Conservation (phyloP, 2,329 filamentous ascomycete species). For the Monosporascus sp. region DNA sequence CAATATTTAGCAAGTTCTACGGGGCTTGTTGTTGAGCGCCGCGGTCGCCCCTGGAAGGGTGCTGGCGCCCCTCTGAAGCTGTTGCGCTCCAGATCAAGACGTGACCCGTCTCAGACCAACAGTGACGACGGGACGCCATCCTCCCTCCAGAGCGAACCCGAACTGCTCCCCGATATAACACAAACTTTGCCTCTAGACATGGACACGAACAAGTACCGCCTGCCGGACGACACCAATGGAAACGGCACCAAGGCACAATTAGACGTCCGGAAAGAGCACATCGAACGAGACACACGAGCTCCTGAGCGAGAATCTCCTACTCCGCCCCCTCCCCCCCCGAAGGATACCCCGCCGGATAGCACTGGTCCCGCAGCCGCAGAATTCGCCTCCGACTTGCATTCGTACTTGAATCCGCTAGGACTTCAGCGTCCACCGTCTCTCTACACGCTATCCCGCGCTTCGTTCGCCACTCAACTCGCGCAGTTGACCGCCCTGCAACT, state of each 20-base stretch:
- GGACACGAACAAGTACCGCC: slow-evolving; percentile 69
- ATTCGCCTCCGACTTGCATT: slow-evolving; percentile 46
- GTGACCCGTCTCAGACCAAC: slow-evolving; percentile 21
- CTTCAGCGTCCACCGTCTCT: slow-evolving; percentile 75
- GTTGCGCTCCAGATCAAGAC: slow-evolving; percentile 25
- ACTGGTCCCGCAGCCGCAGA: slow-evolving; percentile 31
- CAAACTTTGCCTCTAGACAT: slow-evolving; percentile 50
- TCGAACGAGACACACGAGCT: slow-evolving; percentile 44
- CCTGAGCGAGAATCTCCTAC: slow-evolving; percentile 29
- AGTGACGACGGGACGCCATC: slow-evolving; percentile 5
- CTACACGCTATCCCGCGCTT: slow-evolving; percentile 86
- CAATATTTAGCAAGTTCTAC: slow-evolving; percentile 55
- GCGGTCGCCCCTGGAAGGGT: slow-evolving; percentile 69
- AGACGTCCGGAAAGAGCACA: slow-evolving; percentile 52
- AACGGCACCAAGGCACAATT: slow-evolving; percentile 61
- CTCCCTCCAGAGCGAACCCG: slow-evolving; percentile 12
- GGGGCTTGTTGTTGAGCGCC: slow-evolving; percentile 51
- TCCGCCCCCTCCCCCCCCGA: slow-evolving; percentile 43
- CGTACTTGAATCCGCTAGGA: slow-evolving; percentile 63
- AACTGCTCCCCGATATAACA: slow-evolving; percentile 48
- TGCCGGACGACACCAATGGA: slow-evolving; percentile 65
- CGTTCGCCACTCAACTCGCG: slow-evolving; percentile 87
- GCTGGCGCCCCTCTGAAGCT: slow-evolving; percentile 47
- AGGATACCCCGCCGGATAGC: slow-evolving; percentile 45
- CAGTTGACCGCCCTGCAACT: slow-evolving; percentile 87